These are phyloP conservation scores for Xylaria arbuscula DNA, from an alignment of 2,329 filamentous ascomycete species.

Conservation along the genomic window DNA sequence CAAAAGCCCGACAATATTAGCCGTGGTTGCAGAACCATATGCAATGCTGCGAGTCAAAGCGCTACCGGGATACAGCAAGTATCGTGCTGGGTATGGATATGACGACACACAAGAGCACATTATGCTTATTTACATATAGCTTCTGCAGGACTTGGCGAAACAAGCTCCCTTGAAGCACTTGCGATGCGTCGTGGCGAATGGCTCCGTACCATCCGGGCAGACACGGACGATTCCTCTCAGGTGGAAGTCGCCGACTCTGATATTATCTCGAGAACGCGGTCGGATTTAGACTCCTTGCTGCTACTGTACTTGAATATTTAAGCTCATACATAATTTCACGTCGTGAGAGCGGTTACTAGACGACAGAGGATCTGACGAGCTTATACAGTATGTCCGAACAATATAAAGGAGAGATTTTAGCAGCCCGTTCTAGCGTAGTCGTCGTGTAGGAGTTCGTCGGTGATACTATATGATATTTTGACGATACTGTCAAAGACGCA, in stretches of 20 bases:
- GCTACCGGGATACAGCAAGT: constrained; percentile 40
- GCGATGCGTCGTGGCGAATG: constrained; percentile 11
- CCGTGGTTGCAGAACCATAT: constrained; percentile 16
- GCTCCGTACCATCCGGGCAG: constrained; percentile 13
- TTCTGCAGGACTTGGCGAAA: constrained; percentile 20
- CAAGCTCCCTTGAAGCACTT: constrained; percentile 16
- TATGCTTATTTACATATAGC: constrained; percentile 21
- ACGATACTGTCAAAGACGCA: neutral
- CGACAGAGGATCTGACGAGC: neutral
- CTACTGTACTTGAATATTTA: constrained; percentile 1
- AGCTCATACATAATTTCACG: neutral
- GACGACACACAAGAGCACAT: constrained; percentile 27
- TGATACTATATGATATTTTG: neutral
- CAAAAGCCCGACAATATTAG: constrained; percentile 27
- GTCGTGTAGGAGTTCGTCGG: neutral
- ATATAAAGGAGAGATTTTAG: constrained; percentile 1
- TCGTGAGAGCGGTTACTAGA: neutral
- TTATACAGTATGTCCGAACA: neutral
- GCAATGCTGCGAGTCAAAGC: constrained; percentile 35
- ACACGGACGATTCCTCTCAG: constrained; percentile 17
- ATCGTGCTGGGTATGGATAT: constrained; percentile 32
- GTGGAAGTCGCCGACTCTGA: constrained; percentile 19
- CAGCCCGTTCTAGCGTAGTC: neutral
- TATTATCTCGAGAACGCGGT: constrained; percentile 7
- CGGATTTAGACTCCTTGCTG: neutral